Conservation (phyloP, 1,284 basidiomycete genomes). For the Trichosporon faecale region DNA sequence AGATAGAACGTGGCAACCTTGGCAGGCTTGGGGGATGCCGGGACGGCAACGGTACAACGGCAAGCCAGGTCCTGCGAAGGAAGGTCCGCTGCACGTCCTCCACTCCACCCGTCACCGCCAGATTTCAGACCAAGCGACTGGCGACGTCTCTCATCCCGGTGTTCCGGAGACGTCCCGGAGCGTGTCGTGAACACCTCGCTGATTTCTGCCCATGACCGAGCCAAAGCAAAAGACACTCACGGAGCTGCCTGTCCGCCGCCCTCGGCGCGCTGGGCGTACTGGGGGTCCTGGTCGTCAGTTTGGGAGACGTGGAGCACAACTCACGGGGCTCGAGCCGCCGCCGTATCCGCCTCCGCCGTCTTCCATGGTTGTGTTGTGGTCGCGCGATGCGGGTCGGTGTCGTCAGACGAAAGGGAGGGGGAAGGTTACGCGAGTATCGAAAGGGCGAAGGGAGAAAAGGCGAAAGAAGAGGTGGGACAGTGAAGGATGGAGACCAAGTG, state of each 20-base stretch:
- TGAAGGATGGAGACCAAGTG: neutral
- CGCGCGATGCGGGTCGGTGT: neutral
- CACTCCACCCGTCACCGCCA: too few species aligned
- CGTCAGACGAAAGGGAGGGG: neutral
- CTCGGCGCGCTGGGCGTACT: slow-evolving; percentile 4
- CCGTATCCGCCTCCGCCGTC: slow-evolving; percentile 3
- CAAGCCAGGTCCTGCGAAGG: too few species aligned
- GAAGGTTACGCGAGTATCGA: neutral
- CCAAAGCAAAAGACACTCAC: neutral
- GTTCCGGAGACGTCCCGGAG: neutral
- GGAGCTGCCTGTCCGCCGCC: neutral
- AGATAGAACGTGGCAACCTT: too few species aligned
- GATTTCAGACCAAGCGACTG: too few species aligned
- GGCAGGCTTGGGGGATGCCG: too few species aligned
- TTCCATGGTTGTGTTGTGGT: slow-evolving; percentile 1
- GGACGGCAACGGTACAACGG: too few species aligned
- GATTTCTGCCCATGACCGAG: neutral
- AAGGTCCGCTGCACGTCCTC: too few species aligned
- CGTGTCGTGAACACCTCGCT: neutral
- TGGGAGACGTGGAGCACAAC: neutral
- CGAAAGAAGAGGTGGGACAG: neutral
- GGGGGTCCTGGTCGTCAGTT: neutral
- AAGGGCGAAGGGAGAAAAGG: neutral
- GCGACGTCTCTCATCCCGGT: neutral
- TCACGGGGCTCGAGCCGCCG: neutral